These are phyloP conservation scores for Aspergillus costaricaensis DNA, from an alignment of 2,329 filamentous ascomycete species.

Conservation along the genomic window DNA sequence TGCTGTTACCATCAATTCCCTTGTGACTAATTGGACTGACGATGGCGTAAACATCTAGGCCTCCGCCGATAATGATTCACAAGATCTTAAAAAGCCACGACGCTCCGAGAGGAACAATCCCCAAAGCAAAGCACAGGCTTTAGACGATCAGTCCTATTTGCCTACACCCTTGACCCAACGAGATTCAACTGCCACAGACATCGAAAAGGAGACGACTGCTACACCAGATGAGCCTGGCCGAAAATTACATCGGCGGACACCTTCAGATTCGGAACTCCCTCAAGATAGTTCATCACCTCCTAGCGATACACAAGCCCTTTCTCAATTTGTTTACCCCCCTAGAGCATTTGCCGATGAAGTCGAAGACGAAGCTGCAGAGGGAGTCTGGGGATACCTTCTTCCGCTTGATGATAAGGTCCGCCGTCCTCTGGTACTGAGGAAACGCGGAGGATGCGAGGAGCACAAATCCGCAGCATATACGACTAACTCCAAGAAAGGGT, in stretches of 20 bases:
- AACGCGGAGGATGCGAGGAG: constrained; percentile 68
- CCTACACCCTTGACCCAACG: constrained; percentile 78
- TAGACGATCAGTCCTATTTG: constrained; percentile 67
- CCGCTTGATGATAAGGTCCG: constrained; percentile 73
- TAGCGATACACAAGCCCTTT: constrained; percentile 75
- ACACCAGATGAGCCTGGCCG: constrained; percentile 66
- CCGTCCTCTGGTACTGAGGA: constrained; percentile 72
- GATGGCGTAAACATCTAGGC: constrained; percentile 52
- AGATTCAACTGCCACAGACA: constrained; percentile 62
- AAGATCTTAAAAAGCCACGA: constrained; percentile 79
- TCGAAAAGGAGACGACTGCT: constrained; percentile 69
- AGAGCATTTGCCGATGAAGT: constrained; percentile 76
- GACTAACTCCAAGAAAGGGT: constrained; percentile 42
- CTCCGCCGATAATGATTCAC: constrained; percentile 62
- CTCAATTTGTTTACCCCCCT: constrained; percentile 76
- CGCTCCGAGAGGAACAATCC: constrained; percentile 72
- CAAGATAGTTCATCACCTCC: constrained; percentile 63
- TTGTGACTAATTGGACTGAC: constrained; percentile 16
- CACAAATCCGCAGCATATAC: constrained; percentile 42
- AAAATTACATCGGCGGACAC: constrained; percentile 42
- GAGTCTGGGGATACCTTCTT: constrained; percentile 94
- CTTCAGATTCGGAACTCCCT: constrained; percentile 41
- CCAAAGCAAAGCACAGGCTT: constrained; percentile 55
- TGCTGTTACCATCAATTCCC: constrained; percentile 19
- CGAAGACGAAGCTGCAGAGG: constrained; percentile 78